Base-by-base conservation (phyloP, 2,329 filamentous ascomycete genomes). In the Pseudocercospora vitis region DNA sequence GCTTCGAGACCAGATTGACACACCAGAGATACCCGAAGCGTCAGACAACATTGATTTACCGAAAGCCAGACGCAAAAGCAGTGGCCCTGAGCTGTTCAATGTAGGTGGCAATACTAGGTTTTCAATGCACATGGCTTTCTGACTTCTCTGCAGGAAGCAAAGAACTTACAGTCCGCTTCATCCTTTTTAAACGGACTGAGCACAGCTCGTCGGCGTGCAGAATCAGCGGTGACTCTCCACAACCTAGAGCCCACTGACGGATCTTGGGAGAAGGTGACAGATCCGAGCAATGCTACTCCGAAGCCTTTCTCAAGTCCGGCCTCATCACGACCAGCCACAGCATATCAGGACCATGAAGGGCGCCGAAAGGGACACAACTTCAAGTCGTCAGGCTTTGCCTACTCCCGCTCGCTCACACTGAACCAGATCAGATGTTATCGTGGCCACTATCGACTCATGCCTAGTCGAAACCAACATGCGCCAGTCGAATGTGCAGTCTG, bases 401-500 rank as follows among this genome's bases (percentile, higher is more conserved):
- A 63, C 59, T 62, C 62, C 9, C 65, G 62, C 6, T 56, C 66
- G 4, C 53, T 69, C 23, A 62, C 58, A 11, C 45, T 65, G 52
- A 53, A 57, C 7, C 67, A 68, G 48, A 48, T 68, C 39, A 64
- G 63, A 40, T 70, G 68, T 57, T 66, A 62, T 44, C 63, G 61
- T 47, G 52, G 52, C 3, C 67, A 70, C 57, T 37, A 37, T 32
- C 53, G 57, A n/a, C 55, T 69, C 14, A 54, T 67, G 24, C 59
- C 46, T n/a, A 63, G 53, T 39, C 58, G 58, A 24, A 70, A 70
- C 60, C 65, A 64, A 50, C 47, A 60, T 29, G 66, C 66, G 16
- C 66, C 66, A 4, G 67, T 70, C 16, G 68, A 69, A 52, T 70
- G 68, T 53, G 64, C 65, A 9, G 61, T 70, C 9, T 70, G 68